phyloP scores from a whole-genome alignment of 2,329 filamentous ascomycete species.

The Gremmenia infestans region DNA sequence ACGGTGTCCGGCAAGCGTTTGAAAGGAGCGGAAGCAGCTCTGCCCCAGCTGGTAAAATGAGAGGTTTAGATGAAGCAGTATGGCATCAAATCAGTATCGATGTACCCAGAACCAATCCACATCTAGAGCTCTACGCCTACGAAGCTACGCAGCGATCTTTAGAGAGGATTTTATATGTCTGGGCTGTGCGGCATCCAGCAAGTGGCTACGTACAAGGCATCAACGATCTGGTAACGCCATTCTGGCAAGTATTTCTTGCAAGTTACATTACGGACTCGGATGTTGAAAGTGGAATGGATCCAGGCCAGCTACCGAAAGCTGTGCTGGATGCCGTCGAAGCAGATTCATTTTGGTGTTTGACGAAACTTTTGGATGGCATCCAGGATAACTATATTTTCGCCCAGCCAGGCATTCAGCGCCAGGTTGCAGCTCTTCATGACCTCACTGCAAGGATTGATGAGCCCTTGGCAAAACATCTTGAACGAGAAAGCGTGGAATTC shows the following conservation, averaged over 20 bases:
- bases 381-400: slow-evolving; percentile 99
- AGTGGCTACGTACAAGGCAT: slow-evolving; percentile 98
- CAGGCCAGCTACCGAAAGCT: slow-evolving; percentile 81
- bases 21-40: slow-evolving; percentile 54
- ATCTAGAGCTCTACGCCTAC: slow-evolving; percentile 90
- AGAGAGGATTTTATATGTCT: slow-evolving; percentile 92
- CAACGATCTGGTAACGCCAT: slow-evolving; percentile 95
- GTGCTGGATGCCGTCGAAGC: slow-evolving; percentile 96
- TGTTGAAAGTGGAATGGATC: slow-evolving; percentile 93
- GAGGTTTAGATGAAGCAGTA: slow-evolving; percentile 88
- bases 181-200: slow-evolving; percentile 95
- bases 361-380: slow-evolving; percentile 95
- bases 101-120: slow-evolving; percentile 91
- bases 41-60: slow-evolving; percentile 41
- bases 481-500: slow-evolving; percentile 89
- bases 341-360: slow-evolving; percentile 97
- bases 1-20: slow-evolving; percentile 74
- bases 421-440: slow-evolving; percentile 84
- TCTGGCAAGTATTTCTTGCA: slow-evolving; percentile 95
- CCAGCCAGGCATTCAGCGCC: slow-evolving; percentile 92
- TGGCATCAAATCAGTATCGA: slow-evolving; percentile 99
- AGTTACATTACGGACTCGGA: slow-evolving; percentile 93
- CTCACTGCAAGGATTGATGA: slow-evolving; percentile 86
- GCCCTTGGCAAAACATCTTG: slow-evolving; percentile 78
- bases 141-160: slow-evolving; percentile 92